These are phyloP conservation scores for Saitoella complicata DNA, from an alignment of 805 yeast genomes.

Conservation along the genomic window DNA sequence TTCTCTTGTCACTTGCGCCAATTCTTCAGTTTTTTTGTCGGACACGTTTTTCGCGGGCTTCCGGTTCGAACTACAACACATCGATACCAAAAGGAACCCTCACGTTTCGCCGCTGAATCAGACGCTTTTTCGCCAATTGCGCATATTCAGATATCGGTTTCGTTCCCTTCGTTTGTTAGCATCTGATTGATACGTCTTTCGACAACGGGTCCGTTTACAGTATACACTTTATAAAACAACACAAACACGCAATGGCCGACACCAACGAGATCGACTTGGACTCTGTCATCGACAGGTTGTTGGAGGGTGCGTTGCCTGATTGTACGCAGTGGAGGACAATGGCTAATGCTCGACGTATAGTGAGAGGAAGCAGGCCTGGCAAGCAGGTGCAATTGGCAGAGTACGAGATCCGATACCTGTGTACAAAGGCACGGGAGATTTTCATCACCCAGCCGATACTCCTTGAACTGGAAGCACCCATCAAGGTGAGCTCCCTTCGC, in stretches of 20 bases:
- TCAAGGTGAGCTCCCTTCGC: constrained; percentile 40
- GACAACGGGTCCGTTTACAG: no score
- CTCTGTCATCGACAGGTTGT: constrained; percentile 87
- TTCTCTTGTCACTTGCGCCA: no score
- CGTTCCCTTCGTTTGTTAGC: no score
- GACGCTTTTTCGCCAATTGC: no score
- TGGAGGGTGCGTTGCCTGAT: constrained; percentile 30
- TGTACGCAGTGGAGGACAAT: background rate
- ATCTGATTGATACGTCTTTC: no score
- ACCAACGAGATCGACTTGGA: constrained; percentile 80
- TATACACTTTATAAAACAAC: background rate
- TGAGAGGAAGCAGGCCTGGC: constrained; percentile 96
- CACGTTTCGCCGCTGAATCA: no score
- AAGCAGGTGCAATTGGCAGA: constrained; percentile 88
- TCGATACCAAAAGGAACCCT: no score
- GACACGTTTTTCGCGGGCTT: no score
- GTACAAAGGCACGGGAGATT: constrained; percentile 96
- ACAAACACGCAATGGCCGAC: constrained; percentile 20
- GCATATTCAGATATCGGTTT: no score
- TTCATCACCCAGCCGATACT: constrained; percentile 95
- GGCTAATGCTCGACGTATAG: constrained; percentile 21
- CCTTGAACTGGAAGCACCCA: constrained; percentile 92
- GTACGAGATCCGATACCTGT: constrained; percentile 82
- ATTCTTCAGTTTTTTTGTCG: no score
- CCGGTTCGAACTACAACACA: no score